Percentiles rank a stretch among this genome's conserved stretches.
Evolutionary conservation across 768 basidiomycete genomes (phyloP).

Genomic region (Hemileccinum rubropunctum): DNA sequence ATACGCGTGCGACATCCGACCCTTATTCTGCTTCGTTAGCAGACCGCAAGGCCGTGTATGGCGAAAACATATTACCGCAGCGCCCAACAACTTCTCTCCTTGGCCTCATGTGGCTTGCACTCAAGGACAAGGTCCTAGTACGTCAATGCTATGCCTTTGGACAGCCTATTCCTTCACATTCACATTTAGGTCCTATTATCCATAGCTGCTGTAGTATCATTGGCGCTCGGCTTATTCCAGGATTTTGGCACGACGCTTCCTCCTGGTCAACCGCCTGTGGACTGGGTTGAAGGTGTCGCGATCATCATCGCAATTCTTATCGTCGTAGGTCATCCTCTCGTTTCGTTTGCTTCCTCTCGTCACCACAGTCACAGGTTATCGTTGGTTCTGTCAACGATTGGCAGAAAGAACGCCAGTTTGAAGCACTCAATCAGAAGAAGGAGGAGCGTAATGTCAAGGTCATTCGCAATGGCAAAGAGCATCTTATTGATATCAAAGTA

Average conservation of each 20-base stretch:
- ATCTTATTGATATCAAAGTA: conserved; percentile 79
- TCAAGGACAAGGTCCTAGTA: conserved; percentile 90
- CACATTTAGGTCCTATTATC: conserved; percentile 72
- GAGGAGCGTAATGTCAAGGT: conserved; percentile 90
- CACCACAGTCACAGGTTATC: conserved; percentile 51
- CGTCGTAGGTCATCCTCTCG: conserved; percentile 50
- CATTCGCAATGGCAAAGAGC: conserved; percentile 68
- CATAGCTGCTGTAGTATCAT: conserved; percentile 87
- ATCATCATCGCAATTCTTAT: conserved; percentile 75
- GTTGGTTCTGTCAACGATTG: conserved; percentile 97
- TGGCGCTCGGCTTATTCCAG: conserved; percentile 92
- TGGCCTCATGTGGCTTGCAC: conserved; percentile 77
- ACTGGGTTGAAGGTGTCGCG: conserved; percentile 95
- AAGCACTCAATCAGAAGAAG: conserved; percentile 87
- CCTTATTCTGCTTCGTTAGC: conserved; percentile 45
- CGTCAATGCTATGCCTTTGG: conserved; percentile 25
- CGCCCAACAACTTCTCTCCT: conserved; percentile 69
- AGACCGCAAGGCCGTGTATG: conserved; percentile 67
- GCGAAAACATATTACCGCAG: conserved; percentile 69
- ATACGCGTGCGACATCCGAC: conserved; percentile 1
- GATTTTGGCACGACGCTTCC: conserved; percentile 76
- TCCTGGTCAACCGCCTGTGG: conserved; percentile 68
- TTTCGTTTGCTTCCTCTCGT: background rate
- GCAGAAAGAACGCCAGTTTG: conserved; percentile 98
- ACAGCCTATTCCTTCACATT: conserved; percentile 6